Percentiles rank a stretch among this genome's conserved stretches.
Evolutionary conservation across 257 asterid species (phyloP).

Genomic region (Datura wrightii): DNA sequence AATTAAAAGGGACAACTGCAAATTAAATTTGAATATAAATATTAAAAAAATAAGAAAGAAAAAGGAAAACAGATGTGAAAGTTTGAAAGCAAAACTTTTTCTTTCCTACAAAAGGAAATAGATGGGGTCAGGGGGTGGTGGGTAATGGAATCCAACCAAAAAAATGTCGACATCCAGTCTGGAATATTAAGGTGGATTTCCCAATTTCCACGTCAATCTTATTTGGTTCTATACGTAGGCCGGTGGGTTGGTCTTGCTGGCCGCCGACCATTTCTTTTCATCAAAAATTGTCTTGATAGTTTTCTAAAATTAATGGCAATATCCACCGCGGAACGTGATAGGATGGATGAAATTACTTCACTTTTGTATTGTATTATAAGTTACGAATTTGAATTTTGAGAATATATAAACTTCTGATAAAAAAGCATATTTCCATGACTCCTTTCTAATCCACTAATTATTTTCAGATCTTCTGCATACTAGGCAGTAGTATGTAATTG

Average conservation of each 20-base stretch:
- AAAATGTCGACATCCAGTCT: not conserved
- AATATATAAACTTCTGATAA: too few species aligned
- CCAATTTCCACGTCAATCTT: constrained; percentile 18
- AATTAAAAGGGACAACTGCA: not conserved
- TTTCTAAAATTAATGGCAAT: not conserved
- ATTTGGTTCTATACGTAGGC: not conserved
- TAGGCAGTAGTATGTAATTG: too few species aligned
- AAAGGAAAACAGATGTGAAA: not conserved
- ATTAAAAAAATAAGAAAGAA: not conserved
- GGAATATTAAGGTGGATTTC: not conserved
- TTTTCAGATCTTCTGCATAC: too few species aligned
- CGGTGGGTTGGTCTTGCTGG: constrained; percentile 24
- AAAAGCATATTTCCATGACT: too few species aligned
- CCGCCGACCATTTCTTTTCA: not conserved
- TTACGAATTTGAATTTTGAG: too few species aligned
- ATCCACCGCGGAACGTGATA: too few species aligned
- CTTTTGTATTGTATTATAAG: too few species aligned
- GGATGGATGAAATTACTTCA: too few species aligned
- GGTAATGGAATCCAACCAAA: constrained; percentile 4
- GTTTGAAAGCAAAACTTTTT: not conserved
- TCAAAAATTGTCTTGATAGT: not conserved
- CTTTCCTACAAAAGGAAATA: not conserved
- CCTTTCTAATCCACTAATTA: too few species aligned
- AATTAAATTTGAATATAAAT: not conserved
- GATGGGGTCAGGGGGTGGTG: not conserved